Evolutionary conservation across 2,329 filamentous ascomycete species (phyloP).

Genomic region (Aspergillus intermedius): DNA sequence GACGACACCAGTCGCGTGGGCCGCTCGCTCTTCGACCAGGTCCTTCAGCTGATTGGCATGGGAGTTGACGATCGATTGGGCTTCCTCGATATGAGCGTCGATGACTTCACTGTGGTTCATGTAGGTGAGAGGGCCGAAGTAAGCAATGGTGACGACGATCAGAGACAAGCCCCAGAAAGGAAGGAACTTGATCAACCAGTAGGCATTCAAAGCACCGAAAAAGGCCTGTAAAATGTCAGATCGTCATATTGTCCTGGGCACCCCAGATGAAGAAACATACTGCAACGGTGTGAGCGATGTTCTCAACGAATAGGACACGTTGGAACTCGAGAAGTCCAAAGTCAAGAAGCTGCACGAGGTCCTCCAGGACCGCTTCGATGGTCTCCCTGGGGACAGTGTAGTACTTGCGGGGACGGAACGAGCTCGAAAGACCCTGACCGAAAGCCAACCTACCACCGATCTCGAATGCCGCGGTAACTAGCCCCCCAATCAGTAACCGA

Average conservation of each 20-base stretch:
- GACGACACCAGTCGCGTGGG: constrained; percentile 51
- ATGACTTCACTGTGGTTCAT: constrained; percentile 60
- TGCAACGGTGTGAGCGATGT: constrained; percentile 53
- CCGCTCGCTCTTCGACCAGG: constrained; percentile 54
- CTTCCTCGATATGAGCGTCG: constrained; percentile 53
- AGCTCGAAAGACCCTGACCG: constrained; percentile 53
- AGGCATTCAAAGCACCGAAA: constrained; percentile 51
- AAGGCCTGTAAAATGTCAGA: constrained; percentile 45
- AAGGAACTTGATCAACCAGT: constrained; percentile 60
- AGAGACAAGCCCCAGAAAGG: constrained; percentile 60
- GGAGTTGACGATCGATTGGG: constrained; percentile 48
- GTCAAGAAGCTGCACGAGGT: constrained; percentile 59
- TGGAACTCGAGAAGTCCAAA: constrained; percentile 65
- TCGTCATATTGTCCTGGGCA: background rate
- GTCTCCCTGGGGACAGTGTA: constrained; percentile 60
- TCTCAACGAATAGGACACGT: constrained; percentile 60
- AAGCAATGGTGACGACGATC: constrained; percentile 50
- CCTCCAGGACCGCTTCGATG: constrained; percentile 55
- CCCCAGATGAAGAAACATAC: constrained; percentile 36
- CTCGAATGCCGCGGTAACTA: constrained; percentile 53
- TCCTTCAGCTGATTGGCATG: constrained; percentile 56
- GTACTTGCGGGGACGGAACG: constrained; percentile 58
- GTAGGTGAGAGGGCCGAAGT: constrained; percentile 57
- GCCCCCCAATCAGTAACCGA: constrained; percentile 5
- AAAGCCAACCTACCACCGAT: constrained; percentile 50